phyloP scores from a whole-genome alignment of 2,329 filamentous ascomycete genomes.

The Gaeumannomyces tritici region DNA sequence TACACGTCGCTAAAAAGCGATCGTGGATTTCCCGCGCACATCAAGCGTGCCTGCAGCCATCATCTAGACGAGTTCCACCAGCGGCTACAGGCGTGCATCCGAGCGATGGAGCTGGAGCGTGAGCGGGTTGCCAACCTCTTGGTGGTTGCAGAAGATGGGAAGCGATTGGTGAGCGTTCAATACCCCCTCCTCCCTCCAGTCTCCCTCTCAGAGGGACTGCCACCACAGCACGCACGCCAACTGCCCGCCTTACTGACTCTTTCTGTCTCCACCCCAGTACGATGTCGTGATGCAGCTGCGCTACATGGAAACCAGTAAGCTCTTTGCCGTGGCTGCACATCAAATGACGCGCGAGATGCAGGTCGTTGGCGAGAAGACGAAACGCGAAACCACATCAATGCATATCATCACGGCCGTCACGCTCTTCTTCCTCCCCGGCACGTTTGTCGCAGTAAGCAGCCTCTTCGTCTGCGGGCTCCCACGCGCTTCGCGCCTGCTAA shows the following conservation, averaged over 20 bases:
- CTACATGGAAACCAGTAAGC: not conserved
- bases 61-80: not conserved
- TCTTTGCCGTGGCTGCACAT: not conserved
- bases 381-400: conserved; percentile 1
- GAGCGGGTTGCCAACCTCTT: not conserved
- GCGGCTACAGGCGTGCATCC: not conserved
- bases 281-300: not conserved
- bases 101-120: not conserved
- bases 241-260: too few species aligned
- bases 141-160: not conserved
- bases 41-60: not conserved
- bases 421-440: conserved; percentile 2
- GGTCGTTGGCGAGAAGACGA: not conserved
- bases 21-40: not conserved
- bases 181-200: too few species aligned
- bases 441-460: conserved; percentile 4
- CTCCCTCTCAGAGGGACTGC: too few species aligned
- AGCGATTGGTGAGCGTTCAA: not conserved
- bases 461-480: too few species aligned
- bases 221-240: too few species aligned
- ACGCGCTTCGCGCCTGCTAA: too few species aligned
- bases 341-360: not conserved
- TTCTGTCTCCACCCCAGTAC: not conserved
- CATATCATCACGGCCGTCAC: conserved; percentile 4
- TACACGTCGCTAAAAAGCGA: not conserved